Percentiles rank a stretch among this genome's conserved stretches.
phyloP scores from a whole-genome alignment of 352 stramenopile genomes.

The Peronospora farinosa region DNA sequence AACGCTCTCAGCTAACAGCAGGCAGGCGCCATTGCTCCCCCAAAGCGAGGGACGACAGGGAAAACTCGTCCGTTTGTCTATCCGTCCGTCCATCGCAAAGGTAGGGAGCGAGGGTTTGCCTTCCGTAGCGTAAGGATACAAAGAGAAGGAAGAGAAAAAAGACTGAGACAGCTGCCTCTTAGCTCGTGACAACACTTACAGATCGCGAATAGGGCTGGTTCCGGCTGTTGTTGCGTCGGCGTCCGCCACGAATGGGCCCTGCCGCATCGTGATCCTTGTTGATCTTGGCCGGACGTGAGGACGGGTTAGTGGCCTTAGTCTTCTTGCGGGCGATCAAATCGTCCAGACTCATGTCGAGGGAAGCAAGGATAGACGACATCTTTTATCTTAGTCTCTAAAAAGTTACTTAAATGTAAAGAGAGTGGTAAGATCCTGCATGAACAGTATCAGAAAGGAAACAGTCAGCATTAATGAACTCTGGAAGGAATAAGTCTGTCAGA shows the following conservation, averaged over 20 bases:
- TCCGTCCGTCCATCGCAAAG: conserved; percentile 1
- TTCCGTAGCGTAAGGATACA: conserved; percentile 16
- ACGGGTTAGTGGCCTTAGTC: conserved; percentile 39
- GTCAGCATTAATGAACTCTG: not conserved
- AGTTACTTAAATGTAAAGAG: conserved; percentile 3
- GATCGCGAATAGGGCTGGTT: conserved; percentile 67
- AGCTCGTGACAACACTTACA: conserved; percentile 46
- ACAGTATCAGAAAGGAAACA: not conserved
- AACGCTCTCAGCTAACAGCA: conserved; percentile 18
- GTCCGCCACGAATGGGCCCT: conserved; percentile 45
- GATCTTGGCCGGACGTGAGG: conserved; percentile 43
- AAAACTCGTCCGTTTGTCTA: conserved; percentile 1
- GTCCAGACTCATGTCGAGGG: conserved; percentile 81
- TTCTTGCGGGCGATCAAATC: conserved; percentile 79
- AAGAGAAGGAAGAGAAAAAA: conserved; percentile 8
- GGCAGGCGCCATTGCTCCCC: conserved; percentile 19
- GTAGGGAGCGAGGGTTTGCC: conserved; percentile 11
- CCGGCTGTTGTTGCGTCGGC: conserved; percentile 36
- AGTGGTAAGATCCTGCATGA: conserved; percentile 1
- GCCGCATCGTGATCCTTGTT: conserved; percentile 27
- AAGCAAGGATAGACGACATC: conserved; percentile 77
- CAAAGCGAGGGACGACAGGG: not conserved
- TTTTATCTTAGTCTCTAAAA: conserved; percentile 8
- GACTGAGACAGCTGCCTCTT: conserved; percentile 17
- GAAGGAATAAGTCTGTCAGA: too few species aligned